These are phyloP conservation scores for Corynascus novoguineensis DNA, from an alignment of 495 filamentous ascomycete species.

Conservation along the genomic window DNA sequence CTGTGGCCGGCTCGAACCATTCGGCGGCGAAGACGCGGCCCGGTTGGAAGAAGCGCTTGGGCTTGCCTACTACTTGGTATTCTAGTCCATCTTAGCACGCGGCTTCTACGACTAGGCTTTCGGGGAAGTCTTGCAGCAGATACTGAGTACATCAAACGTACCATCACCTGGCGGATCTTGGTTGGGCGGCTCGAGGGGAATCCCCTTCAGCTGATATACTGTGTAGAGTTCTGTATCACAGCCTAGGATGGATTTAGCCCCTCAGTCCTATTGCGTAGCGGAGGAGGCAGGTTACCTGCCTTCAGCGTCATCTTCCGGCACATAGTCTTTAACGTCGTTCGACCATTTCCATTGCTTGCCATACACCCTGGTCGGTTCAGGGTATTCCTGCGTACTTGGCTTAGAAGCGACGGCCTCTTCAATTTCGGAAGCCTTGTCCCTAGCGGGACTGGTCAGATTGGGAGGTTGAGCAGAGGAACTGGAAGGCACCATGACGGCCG, in stretches of 20 bases:
- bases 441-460: no score
- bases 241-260: slow-evolving; percentile 1
- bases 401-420: background rate
- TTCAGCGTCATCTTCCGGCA: background rate
- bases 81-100: no score
- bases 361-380: slow-evolving; percentile 8
- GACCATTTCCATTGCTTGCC: slow-evolving; percentile 17
- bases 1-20: slow-evolving; percentile 30
- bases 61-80: slow-evolving; percentile 27
- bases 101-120: no score
- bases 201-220: slow-evolving; percentile 4
- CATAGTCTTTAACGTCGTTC: slow-evolving; percentile 2
- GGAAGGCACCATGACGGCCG: no score
- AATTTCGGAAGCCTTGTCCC: background rate
- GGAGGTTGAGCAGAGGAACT: no score
- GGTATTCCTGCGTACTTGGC: background rate
- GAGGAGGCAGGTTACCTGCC: background rate
- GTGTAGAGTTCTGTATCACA: slow-evolving; percentile 10
- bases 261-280: background rate
- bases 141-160: background rate
- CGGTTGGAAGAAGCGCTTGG: slow-evolving; percentile 39
- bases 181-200: background rate
- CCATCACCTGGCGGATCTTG: slow-evolving; percentile 10
- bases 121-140: background rate
- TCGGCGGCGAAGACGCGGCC: slow-evolving; percentile 33